Percentiles rank a stretch among this genome's conserved stretches.
Evolutionary conservation across 305 asterid genomes (phyloP).

Genomic region (Fraxinus xanthoxyloides): DNA sequence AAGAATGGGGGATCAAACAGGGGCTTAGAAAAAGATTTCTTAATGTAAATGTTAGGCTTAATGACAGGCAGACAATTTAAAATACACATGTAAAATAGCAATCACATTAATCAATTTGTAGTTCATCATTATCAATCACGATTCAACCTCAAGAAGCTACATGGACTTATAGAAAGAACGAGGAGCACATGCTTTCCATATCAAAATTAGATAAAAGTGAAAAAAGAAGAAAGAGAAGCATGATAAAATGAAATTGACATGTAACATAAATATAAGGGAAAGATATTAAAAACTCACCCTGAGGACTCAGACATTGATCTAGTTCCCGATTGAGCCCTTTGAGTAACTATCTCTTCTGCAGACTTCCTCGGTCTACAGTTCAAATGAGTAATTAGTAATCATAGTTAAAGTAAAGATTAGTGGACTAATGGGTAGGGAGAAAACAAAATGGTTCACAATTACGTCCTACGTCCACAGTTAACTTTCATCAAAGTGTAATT

Average conservation of each 20-base stretch:
- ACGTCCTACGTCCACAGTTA: background rate
- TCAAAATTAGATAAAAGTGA: background rate
- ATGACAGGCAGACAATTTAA: background rate
- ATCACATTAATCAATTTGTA: background rate
- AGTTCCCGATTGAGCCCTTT: constrained; percentile 45
- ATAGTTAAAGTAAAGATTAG: background rate
- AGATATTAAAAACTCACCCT: constrained; percentile 43
- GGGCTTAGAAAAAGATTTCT: background rate
- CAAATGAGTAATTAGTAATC: constrained; percentile 19
- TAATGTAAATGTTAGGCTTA: background rate
- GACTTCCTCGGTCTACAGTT: constrained; percentile 50
- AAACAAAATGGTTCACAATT: constrained; percentile 10
- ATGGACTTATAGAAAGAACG: background rate
- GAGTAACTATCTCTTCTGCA: constrained; percentile 40
- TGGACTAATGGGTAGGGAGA: background rate
- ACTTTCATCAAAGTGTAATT: constrained; percentile 3
- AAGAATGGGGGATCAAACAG: background rate
- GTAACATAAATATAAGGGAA: constrained; percentile 3
- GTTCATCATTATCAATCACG: background rate
- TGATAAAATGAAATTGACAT: background rate
- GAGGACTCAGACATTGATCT: constrained; percentile 44
- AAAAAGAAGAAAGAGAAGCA: background rate
- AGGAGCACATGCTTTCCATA: background rate
- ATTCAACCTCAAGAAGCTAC: background rate
- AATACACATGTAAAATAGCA: background rate